Conservation (phyloP, 306 rosid species). For the Vigna hirtella region DNA sequence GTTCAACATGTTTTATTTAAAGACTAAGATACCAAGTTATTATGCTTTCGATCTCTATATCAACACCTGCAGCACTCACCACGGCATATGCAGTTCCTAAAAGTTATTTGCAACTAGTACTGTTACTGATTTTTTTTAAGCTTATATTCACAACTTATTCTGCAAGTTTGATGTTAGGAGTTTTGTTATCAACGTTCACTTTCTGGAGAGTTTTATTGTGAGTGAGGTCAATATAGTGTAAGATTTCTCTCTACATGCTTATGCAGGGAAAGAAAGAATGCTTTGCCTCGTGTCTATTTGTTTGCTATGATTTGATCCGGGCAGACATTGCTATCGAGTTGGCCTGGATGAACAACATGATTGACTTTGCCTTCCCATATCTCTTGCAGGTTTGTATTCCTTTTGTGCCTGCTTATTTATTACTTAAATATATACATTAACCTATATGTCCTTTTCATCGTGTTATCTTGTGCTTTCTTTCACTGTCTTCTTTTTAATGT, state of each 20-base stretch:
- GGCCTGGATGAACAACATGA: conserved; percentile 96
- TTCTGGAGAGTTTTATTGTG: conserved; percentile 16
- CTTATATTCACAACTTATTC: conserved; percentile 7
- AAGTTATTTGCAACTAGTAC: conserved; percentile 24
- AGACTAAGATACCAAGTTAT: conserved; percentile 14
- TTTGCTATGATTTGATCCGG: conserved; percentile 92
- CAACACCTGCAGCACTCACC: conserved; percentile 5
- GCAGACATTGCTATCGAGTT: conserved; percentile 88
- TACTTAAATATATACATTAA: background rate
- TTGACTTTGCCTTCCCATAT: conserved; percentile 94
- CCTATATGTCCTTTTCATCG: conserved; percentile 25
- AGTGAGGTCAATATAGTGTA: conserved; percentile 11
- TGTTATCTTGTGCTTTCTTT: conserved; percentile 24
- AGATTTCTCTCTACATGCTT: conserved; percentile 35
- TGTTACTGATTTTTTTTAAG: conserved; percentile 16
- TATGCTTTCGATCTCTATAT: conserved; percentile 29
- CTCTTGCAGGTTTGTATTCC: conserved; percentile 73
- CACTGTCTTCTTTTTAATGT: conserved; percentile 28
- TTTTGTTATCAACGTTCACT: conserved; percentile 17
- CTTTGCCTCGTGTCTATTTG: conserved; percentile 97
- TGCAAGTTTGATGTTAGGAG: conserved; percentile 11
- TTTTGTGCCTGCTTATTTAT: conserved; percentile 21
- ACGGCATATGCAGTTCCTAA: conserved; percentile 30
- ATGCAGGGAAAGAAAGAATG: conserved; percentile 99
- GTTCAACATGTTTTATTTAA: conserved; percentile 24